Conservation (phyloP, 2,329 filamentous ascomycete genomes). For the Graphiopsis chlorocephala region DNA sequence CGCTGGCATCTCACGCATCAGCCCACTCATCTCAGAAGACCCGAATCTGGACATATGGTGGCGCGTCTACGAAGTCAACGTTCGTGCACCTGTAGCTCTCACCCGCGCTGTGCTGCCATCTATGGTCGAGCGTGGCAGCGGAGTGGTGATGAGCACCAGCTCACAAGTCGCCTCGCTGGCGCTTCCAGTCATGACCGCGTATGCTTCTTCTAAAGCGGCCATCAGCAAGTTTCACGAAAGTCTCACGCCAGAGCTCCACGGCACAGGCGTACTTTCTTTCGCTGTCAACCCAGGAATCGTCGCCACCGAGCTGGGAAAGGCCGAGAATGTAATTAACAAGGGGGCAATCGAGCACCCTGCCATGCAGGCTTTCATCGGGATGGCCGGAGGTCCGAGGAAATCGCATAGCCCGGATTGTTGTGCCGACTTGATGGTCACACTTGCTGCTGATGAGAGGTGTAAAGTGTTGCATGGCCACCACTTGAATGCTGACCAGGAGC, state of each 20-base stretch:
- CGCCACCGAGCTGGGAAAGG: slow-evolving; percentile 20
- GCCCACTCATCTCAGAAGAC: slow-evolving; percentile 16
- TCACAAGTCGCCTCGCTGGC: slow-evolving; percentile 19
- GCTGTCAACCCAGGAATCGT: slow-evolving; percentile 24
- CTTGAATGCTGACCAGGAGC: slow-evolving; percentile 21
- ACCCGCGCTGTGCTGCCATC: slow-evolving; percentile 25
- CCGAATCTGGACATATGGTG: slow-evolving; percentile 27
- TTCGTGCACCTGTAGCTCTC: slow-evolving; percentile 24
- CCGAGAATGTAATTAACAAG: slow-evolving; percentile 21
- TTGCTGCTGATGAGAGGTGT: slow-evolving; percentile 21
- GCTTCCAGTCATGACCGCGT: slow-evolving; percentile 25
- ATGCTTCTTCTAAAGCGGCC: slow-evolving; percentile 26
- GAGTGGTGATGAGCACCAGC: slow-evolving; percentile 20
- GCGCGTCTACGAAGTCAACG: slow-evolving; percentile 27
- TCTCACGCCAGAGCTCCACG: slow-evolving; percentile 21
- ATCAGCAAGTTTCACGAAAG: slow-evolving; percentile 28
- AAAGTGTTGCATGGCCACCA: slow-evolving; percentile 21
- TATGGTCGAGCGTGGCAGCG: slow-evolving; percentile 23
- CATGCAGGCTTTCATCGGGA: slow-evolving; percentile 17
- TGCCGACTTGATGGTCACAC: slow-evolving; percentile 23
- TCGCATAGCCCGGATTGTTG: slow-evolving; percentile 19
- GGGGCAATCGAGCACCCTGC: slow-evolving; percentile 17
- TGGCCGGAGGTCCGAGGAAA: neutral
- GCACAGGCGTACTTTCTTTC: slow-evolving; percentile 21
- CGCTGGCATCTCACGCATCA: slow-evolving; percentile 21